Conservation (phyloP, 352 stramenopile species). For the Pythium biforme region DNA sequence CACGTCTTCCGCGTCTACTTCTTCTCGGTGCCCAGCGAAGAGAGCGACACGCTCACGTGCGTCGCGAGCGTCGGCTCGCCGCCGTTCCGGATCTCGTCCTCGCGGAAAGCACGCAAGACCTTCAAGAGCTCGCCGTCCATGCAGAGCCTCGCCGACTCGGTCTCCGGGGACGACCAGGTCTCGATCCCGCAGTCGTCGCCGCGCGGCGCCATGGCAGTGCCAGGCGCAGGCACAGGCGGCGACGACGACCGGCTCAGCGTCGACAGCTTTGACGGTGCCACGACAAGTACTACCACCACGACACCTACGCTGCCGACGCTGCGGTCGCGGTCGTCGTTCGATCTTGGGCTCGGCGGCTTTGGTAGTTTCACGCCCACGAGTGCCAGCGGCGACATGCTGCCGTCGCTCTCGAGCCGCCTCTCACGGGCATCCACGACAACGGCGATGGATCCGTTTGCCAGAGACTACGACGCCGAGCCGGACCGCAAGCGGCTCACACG, state of each 20-base stretch:
- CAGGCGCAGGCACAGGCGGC: too few species aligned
- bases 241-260: slow-evolving; percentile 19
- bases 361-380: neutral
- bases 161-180: slow-evolving; percentile 14
- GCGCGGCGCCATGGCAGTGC: neutral
- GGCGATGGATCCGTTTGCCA: neutral
- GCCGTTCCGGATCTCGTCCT: slow-evolving; percentile 77
- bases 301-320: neutral
- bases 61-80: slow-evolving; percentile 57
- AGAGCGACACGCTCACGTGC: slow-evolving; percentile 37
- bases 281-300: neutral
- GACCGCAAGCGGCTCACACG: slow-evolving; percentile 70
- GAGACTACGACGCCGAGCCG: slow-evolving; percentile 31
- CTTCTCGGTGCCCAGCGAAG: slow-evolving; percentile 39
- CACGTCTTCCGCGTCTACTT: slow-evolving; percentile 81
- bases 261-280: slow-evolving; percentile 15
- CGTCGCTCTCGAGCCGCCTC: slow-evolving; percentile 18
- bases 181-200: slow-evolving; percentile 19
- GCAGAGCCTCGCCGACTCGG: slow-evolving; percentile 24
- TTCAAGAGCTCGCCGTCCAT: slow-evolving; percentile 46
- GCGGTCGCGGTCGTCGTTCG: slow-evolving; percentile 16
- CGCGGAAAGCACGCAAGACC: slow-evolving; percentile 78
- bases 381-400: slow-evolving; percentile 29
- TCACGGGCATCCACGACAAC: slow-evolving; percentile 2
- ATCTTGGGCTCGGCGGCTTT: slow-evolving; percentile 10